A percentile compares a stretch with the other conserved stretches of the same genome.
phyloP scores from a whole-genome alignment of 345 rosid genomes.

The Rhizophora mangle region DNA sequence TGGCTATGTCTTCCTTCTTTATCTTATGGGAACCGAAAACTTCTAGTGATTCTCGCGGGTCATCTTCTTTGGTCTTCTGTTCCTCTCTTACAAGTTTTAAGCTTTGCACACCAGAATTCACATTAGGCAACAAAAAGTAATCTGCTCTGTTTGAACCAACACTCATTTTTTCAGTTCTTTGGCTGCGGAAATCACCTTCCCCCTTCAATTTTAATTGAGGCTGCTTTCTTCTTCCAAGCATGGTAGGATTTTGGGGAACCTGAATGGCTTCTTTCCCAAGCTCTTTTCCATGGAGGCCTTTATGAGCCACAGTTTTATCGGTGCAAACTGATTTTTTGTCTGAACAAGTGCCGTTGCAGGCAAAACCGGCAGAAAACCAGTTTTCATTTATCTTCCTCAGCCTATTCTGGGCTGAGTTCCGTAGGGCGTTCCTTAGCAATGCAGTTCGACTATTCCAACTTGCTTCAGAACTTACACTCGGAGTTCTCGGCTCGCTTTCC shows the following conservation, averaged over 20 bases:
- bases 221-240: slow-evolving; percentile 24
- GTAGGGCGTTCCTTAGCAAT: slow-evolving; percentile 23
- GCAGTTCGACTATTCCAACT: slow-evolving; percentile 49
- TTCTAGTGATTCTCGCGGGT: slow-evolving; percentile 42
- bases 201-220: slow-evolving; percentile 17
- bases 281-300: slow-evolving; percentile 16
- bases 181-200: slow-evolving; percentile 26
- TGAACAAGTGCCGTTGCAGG: slow-evolving; percentile 48
- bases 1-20: slow-evolving; percentile 34
- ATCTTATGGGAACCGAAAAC: slow-evolving; percentile 35
- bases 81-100: slow-evolving; percentile 12
- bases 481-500: slow-evolving; percentile 36
- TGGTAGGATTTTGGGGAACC: slow-evolving; percentile 15
- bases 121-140: slow-evolving; percentile 27
- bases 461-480: slow-evolving; percentile 45
- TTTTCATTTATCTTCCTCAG: slow-evolving; percentile 30
- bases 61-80: slow-evolving; percentile 20
- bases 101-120: slow-evolving; percentile 23
- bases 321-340: slow-evolving; percentile 44
- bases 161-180: slow-evolving; percentile 23
- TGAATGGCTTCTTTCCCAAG: slow-evolving; percentile 15
- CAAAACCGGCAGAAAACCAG: slow-evolving; percentile 38
- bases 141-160: slow-evolving; percentile 31
- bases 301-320: slow-evolving; percentile 14
- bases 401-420: slow-evolving; percentile 22